phyloP scores from a whole-genome alignment of 257 asterid species.

The Gentiana dahurica region DNA sequence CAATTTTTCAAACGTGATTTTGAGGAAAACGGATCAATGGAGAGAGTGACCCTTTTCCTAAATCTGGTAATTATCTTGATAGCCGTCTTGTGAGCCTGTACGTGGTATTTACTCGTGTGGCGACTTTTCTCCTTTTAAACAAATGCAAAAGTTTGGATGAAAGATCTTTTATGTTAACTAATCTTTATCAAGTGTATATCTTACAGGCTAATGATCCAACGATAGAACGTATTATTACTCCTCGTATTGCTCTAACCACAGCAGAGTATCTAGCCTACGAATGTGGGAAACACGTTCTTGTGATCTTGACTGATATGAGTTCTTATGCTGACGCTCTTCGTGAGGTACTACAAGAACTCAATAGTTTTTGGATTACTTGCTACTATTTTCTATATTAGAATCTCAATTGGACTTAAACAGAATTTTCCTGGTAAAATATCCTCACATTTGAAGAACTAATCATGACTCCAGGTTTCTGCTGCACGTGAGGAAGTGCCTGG shows the following conservation, averaged over 20 bases:
- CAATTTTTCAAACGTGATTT: conserved; percentile 97
- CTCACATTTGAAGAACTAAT: conserved; percentile 6
- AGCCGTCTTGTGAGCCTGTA: background rate
- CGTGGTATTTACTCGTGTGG: background rate
- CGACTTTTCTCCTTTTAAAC: background rate
- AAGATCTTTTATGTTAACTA: conserved; percentile 6
- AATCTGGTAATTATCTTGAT: conserved; percentile 53
- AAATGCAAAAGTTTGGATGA: background rate
- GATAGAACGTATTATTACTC: conserved; percentile 91
- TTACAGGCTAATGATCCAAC: conserved; percentile 95
- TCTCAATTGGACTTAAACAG: background rate
- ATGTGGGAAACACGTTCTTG: conserved; percentile 98
- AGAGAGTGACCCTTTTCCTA: conserved; percentile 92
- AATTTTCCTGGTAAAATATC: background rate
- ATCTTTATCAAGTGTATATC: conserved; percentile 10
- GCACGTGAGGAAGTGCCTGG: conserved; percentile 99
- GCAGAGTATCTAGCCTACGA: conserved; percentile 94
- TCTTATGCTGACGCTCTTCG: conserved; percentile 99
- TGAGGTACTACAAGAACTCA: conserved; percentile 45
- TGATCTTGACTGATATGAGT: conserved; percentile 97
- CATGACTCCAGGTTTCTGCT: conserved; percentile 69
- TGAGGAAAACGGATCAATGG: conserved; percentile 99
- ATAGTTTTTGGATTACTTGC: no score
- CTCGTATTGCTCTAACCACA: conserved; percentile 94
- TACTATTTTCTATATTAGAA: no score